Base-by-base conservation (phyloP, 345 rosid species). In the Arabis hirsuta region DNA sequence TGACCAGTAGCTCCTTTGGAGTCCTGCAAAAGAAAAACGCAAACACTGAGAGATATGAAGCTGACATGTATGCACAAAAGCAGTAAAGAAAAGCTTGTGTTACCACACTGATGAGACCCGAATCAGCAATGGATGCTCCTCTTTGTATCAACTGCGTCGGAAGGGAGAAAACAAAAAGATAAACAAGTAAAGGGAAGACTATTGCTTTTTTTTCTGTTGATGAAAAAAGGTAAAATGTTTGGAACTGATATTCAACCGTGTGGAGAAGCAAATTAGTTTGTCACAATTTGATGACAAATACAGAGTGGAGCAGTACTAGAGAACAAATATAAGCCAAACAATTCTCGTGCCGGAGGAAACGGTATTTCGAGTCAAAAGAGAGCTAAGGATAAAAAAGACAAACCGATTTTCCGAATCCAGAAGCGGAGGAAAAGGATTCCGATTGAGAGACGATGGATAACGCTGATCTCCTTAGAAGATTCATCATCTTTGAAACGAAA, bases 1-100 rank as follows among this genome's bases (percentile, higher is more conserved):
- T 81, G 71, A 92, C 98, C 96, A 45, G 71, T 80, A 56, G 79
- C 76, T 70, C 76, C 77, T 65, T 71, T 74, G 31, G 70, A 72
- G 44, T 67, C 85, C 96, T 92, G 86, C 86, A 76, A 36, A 76
- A 62, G 2, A 44, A 61, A 69, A 76, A 41, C 2, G 31, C 45
- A 31, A 76, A 41, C 2, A 36, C 45, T 29, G 50, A 69, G 73
- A 76, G 66, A 34, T 57, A 62, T 84, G 65, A 84, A 70, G 73
- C 13, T 43, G 45, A 42, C 62, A 72, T 57, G 6, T n/a, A 53
- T 55, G 26, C 36, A 11, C 41, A 54, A 7, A 14, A 60, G 31
- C 6, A 55, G 72, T 45, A 9, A 24, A 62, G 24, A 70, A 69
- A 55, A 11, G 47, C n/a, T 12, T 11, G 31, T 53, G 64, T 63